Percentiles rank a stretch among this genome's conserved stretches.
These are phyloP conservation scores for Thamnidium elegans DNA, from an alignment of 192 early-diverging fungal species.

Conservation along the genomic window DNA sequence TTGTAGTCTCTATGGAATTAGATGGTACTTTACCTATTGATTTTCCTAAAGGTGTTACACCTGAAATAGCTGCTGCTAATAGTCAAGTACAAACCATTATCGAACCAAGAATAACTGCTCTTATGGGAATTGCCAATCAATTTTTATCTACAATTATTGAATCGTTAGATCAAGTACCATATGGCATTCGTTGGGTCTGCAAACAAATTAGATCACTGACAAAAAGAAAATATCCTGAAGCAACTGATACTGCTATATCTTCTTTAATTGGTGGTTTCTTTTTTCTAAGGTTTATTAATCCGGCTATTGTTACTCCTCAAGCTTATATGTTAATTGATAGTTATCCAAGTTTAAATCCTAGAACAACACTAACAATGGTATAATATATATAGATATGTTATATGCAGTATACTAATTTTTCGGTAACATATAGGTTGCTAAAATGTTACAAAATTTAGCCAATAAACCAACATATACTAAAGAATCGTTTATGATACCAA, in stretches of 20 bases:
- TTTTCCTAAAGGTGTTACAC: conserved; percentile 68
- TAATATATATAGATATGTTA: neutral
- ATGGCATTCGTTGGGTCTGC: conserved; percentile 96
- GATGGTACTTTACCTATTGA: conserved; percentile 48
- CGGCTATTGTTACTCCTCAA: conserved; percentile 93
- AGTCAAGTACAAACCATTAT: conserved; percentile 77
- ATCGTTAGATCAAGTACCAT: conserved; percentile 85
- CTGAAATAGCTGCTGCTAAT: conserved; percentile 74
- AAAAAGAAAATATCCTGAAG: conserved; percentile 87
- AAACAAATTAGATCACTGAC: conserved; percentile 92
- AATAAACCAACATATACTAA: conserved; percentile 91
- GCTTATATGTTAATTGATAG: conserved; percentile 86
- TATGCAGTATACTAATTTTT: neutral
- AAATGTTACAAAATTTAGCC: conserved; percentile 91
- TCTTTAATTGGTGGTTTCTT: conserved; percentile 96
- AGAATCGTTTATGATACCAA: conserved; percentile 84
- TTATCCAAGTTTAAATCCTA: conserved; percentile 68
- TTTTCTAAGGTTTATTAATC: conserved; percentile 92
- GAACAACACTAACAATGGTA: conserved; percentile 82
- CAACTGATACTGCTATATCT: conserved; percentile 78
- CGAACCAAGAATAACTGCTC: conserved; percentile 66
- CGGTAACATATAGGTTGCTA: conserved; percentile 56
- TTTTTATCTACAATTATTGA: conserved; percentile 83
- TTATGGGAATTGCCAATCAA: conserved; percentile 79
- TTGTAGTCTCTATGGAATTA: conserved; percentile 64